Conservation (phyloP, 139 green algal genomes). For the Pleodorina starrii region DNA sequence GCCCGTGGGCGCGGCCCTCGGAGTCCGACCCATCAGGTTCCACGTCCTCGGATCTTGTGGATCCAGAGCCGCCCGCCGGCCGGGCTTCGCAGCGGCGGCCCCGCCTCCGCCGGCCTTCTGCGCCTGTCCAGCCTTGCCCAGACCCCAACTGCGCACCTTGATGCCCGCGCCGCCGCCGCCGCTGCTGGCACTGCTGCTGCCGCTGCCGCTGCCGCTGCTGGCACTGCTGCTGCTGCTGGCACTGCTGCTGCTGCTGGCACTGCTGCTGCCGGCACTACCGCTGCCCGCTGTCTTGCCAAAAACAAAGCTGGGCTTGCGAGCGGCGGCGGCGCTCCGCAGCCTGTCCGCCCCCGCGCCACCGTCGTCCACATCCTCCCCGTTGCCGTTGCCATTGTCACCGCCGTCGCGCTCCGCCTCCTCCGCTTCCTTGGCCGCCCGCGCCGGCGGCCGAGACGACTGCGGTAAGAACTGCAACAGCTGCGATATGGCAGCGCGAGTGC, state of each 20-base stretch:
- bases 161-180: too few species aligned
- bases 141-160: too few species aligned
- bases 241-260: background rate
- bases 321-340: background rate
- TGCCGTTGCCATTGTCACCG: background rate
- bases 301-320: background rate
- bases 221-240: background rate
- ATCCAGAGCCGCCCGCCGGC: background rate
- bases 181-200: background rate
- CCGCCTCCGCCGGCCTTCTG: background rate
- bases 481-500: background rate
- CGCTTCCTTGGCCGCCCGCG: background rate
- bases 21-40: slow-evolving; percentile 9
- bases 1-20: background rate
- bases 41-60: slow-evolving; percentile 16
- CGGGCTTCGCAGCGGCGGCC: background rate
- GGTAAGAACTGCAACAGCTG: slow-evolving; percentile 20
- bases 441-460: background rate
- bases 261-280: background rate
- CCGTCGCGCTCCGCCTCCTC: background rate
- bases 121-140: background rate
- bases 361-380: background rate
- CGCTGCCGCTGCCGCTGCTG: background rate
- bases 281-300: background rate
- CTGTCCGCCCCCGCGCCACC: too few species aligned